Percentiles rank a stretch among this genome's conserved stretches.
Evolutionary conservation across 805 yeast species (phyloP).

Genomic region (Cyberlindnera nakhonratchasimensis): DNA sequence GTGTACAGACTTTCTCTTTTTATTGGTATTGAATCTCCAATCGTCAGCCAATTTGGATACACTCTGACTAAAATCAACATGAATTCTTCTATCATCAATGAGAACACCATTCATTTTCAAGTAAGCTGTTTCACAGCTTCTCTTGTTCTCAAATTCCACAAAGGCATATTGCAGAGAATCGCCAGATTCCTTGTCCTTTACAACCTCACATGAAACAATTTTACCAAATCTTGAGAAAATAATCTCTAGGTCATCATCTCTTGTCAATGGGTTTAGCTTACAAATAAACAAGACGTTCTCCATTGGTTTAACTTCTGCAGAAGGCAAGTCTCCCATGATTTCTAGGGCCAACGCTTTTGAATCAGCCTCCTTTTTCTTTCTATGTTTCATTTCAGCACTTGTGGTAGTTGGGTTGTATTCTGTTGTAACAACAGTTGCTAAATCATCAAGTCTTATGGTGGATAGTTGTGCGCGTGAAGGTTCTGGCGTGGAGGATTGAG

Average conservation of each 20-base stretch:
- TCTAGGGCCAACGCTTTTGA: conserved; percentile 61
- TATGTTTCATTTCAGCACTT: conserved; percentile 27
- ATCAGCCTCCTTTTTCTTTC: conserved; percentile 36
- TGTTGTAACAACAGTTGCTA: conserved; percentile 23
- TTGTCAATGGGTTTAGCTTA: conserved; percentile 58
- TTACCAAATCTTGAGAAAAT: conserved; percentile 63
- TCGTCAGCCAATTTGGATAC: conserved; percentile 29
- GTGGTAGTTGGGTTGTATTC: conserved; percentile 28
- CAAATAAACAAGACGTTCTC: conserved; percentile 63
- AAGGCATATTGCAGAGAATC: conserved; percentile 60
- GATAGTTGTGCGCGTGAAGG: conserved; percentile 36
- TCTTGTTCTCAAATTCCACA: conserved; percentile 47
- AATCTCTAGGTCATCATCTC: conserved; percentile 49
- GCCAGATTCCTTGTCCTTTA: conserved; percentile 45
- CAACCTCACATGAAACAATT: conserved; percentile 48
- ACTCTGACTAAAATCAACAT: conserved; percentile 68
- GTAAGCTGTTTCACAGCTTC: conserved; percentile 60
- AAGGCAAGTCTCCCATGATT: conserved; percentile 59
- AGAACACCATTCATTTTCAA: conserved; percentile 56
- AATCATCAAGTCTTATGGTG: conserved; percentile 28
- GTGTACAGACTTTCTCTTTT: conserved; percentile 4
- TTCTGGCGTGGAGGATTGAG: conserved; percentile 33
- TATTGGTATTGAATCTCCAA: conserved; percentile 24
- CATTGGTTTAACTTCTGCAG: conserved; percentile 54
- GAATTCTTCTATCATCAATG: conserved; percentile 61